These are phyloP conservation scores for Boletus sp. DNA, from an alignment of 768 basidiomycete genomes.

Conservation along the genomic window DNA sequence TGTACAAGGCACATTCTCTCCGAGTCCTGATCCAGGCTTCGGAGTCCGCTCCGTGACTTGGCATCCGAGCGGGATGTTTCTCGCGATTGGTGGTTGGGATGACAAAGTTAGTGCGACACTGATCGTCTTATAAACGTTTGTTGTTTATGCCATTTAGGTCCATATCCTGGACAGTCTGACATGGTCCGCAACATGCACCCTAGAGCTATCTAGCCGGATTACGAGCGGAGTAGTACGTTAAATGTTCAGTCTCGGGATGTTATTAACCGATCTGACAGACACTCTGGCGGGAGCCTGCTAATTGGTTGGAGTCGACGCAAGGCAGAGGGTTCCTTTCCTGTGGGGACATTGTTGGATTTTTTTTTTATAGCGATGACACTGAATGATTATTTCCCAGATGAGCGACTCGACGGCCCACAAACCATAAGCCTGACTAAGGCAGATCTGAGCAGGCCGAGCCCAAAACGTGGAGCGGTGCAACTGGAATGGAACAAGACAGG, in stretches of 20 bases:
- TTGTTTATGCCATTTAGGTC: conserved; percentile 43
- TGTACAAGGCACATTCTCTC: conserved; percentile 61
- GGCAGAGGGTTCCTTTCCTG: conserved; percentile 88
- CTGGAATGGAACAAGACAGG: conserved; percentile 83
- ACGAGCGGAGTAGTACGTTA: conserved; percentile 52
- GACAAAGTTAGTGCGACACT: conserved; percentile 56
- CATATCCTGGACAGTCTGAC: conserved; percentile 71
- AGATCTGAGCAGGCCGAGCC: conserved; percentile 60
- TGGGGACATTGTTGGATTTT: conserved; percentile 31
- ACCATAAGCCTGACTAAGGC: conserved; percentile 46
- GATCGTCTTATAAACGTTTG: neutral
- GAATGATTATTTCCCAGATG: conserved; percentile 43
- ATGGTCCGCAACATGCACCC: conserved; percentile 64
- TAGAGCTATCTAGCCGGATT: conserved; percentile 61
- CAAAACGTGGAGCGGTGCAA: conserved; percentile 66
- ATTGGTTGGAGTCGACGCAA: conserved; percentile 81
- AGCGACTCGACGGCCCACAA: conserved; percentile 56
- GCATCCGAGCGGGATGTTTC: conserved; percentile 83
- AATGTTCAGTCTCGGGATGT: neutral
- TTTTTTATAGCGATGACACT: neutral
- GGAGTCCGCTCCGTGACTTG: conserved; percentile 77
- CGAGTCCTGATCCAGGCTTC: conserved; percentile 74
- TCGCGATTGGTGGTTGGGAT: conserved; percentile 85
- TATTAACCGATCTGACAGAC: conserved; percentile 41
- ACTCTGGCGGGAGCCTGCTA: conserved; percentile 81